Percentiles rank a stretch among this genome's conserved stretches.
Evolutionary conservation across 2,329 filamentous ascomycete species (phyloP).

Genomic region (Aaosphaeria arxii): DNA sequence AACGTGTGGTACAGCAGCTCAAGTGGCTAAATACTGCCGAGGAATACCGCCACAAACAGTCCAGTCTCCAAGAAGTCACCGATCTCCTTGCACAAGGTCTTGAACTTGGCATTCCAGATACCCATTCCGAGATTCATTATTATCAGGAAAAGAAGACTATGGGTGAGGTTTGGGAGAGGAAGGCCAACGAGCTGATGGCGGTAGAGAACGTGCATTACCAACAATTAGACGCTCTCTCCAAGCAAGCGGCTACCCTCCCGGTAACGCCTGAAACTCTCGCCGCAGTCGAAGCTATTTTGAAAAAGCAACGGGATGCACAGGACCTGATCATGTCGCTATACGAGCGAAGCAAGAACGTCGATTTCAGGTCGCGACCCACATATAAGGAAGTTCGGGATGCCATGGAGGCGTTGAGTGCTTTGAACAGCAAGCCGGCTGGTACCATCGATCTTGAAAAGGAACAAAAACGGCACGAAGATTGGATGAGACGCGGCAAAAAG

Average conservation of each 20-base stretch:
- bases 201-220: slow-evolving; percentile 91
- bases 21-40: slow-evolving; percentile 83
- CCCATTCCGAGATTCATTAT: slow-evolving; percentile 74
- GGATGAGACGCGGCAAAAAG: slow-evolving; percentile 98
- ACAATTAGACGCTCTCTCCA: slow-evolving; percentile 86
- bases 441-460: slow-evolving; percentile 93
- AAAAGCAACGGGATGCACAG: slow-evolving; percentile 93
- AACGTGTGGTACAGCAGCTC: slow-evolving; percentile 76
- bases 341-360: slow-evolving; percentile 69
- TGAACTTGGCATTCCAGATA: slow-evolving; percentile 73
- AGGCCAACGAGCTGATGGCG: slow-evolving; percentile 88
- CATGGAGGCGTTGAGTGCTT: slow-evolving; percentile 78
- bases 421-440: slow-evolving; percentile 89
- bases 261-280: slow-evolving; percentile 78
- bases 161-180: slow-evolving; percentile 86
- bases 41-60: slow-evolving; percentile 59
- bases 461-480: slow-evolving; percentile 93
- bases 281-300: slow-evolving; percentile 84
- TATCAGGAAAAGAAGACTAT: slow-evolving; percentile 73
- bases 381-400: slow-evolving; percentile 90
- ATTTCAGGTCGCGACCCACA: slow-evolving; percentile 76
- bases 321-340: slow-evolving; percentile 81
- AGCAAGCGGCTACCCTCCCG: slow-evolving; percentile 75
- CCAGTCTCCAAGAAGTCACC: slow-evolving; percentile 74
- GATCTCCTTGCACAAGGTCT: slow-evolving; percentile 75